Conservation (phyloP, 2,329 filamentous ascomycete species). For the Diaporthe velutina region DNA sequence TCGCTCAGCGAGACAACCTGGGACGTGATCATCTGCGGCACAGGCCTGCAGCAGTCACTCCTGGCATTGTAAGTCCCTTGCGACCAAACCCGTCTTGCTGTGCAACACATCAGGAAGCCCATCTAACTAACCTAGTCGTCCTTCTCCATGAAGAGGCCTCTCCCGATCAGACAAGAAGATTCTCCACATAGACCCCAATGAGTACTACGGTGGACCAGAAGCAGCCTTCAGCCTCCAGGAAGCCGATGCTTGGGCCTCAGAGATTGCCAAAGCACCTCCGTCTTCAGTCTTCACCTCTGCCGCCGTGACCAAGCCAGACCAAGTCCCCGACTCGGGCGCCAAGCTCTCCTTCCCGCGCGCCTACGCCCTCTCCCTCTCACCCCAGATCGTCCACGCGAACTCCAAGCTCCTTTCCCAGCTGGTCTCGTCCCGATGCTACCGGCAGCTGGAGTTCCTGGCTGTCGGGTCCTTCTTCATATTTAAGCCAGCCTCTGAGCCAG, state of each 20-base stretch:
- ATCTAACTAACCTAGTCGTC: conserved; percentile 79
- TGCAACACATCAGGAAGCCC: conserved; percentile 53
- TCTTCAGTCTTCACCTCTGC: conserved; percentile 53
- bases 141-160: conserved; percentile 76
- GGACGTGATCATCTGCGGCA: conserved; percentile 85
- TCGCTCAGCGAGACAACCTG: conserved; percentile 79
- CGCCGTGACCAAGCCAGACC: conserved; percentile 52
- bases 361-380: conserved; percentile 87
- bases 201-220: conserved; percentile 89
- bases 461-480: conserved; percentile 94
- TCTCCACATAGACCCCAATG: conserved; percentile 88
- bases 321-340: conserved; percentile 54
- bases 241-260: conserved; percentile 78
- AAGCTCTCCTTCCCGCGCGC: conserved; percentile 73
- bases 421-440: conserved; percentile 89
- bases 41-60: conserved; percentile 82
- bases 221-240: conserved; percentile 89
- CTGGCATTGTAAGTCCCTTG: conserved; percentile 75
- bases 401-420: conserved; percentile 83
- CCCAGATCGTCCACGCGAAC: conserved; percentile 87
- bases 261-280: conserved; percentile 47
- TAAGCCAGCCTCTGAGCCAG: conserved; percentile 51
- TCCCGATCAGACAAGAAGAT: conserved; percentile 93
- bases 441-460: conserved; percentile 92
- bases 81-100: neutral